Percentiles rank a stretch among this genome's conserved stretches.
Conservation (phyloP, 2,329 filamentous ascomycete genomes). For the Fusarium poae region DNA sequence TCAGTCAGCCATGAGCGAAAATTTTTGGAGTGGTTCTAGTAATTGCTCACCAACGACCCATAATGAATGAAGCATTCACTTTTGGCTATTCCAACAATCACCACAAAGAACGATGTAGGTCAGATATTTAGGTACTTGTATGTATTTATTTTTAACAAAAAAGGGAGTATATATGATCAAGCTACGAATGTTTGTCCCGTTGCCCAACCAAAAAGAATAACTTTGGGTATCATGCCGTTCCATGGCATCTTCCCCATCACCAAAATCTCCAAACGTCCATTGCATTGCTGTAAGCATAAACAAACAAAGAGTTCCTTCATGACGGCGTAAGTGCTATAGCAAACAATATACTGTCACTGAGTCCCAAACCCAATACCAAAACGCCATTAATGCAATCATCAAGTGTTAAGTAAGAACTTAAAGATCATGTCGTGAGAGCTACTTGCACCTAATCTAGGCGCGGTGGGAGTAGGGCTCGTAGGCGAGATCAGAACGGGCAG, state of each 20-base stretch:
- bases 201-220: conserved; percentile 21
- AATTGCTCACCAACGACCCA: conserved; percentile 23
- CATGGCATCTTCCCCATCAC: conserved; percentile 37
- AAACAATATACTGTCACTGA: conserved; percentile 17
- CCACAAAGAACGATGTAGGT: background rate
- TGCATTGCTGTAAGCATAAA: conserved; percentile 18
- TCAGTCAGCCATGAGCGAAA: conserved; percentile 44
- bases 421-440: conserved; percentile 36
- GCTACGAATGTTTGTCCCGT: conserved; percentile 25
- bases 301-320: conserved; percentile 28
- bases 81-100: background rate
- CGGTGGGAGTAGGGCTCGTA: conserved; percentile 75
- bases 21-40: conserved; percentile 37
- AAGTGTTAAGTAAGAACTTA: conserved; percentile 34
- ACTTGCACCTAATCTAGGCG: conserved; percentile 54
- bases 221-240: conserved; percentile 45
- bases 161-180: conserved; percentile 23
- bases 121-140: background rate
- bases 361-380: conserved; percentile 38
- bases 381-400: conserved; percentile 50
- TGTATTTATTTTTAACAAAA: conserved; percentile 34
- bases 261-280: conserved; percentile 19
- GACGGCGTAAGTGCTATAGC: conserved; percentile 22
- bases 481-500: conserved; percentile 64
- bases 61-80: conserved; percentile 7